Conservation (phyloP, 345 rosid species). For the Capsella bursapastoris region DNA sequence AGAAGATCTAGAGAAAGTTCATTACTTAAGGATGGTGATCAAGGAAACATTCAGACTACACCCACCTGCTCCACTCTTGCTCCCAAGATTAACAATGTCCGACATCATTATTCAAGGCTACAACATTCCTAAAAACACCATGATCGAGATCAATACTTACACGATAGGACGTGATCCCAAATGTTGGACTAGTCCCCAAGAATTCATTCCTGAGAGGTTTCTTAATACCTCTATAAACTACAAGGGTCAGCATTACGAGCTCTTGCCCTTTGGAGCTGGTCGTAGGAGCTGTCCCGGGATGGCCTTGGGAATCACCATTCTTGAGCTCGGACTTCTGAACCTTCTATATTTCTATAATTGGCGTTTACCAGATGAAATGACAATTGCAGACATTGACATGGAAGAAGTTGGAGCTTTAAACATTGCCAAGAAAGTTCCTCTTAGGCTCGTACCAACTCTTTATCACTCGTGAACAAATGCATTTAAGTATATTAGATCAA, state of each 20-base stretch:
- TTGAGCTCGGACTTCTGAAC: slow-evolving; percentile 35
- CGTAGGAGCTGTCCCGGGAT: slow-evolving; percentile 44
- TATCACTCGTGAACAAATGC: slow-evolving; percentile 15
- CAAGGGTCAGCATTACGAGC: slow-evolving; percentile 54
- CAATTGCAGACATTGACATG: slow-evolving; percentile 22
- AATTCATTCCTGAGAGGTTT: slow-evolving; percentile 56
- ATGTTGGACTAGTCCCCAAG: slow-evolving; percentile 48
- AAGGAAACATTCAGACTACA: slow-evolving; percentile 40
- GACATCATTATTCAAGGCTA: slow-evolving; percentile 34
- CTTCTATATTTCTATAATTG: slow-evolving; percentile 40
- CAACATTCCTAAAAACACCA: slow-evolving; percentile 30
- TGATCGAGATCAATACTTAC: slow-evolving; percentile 49
- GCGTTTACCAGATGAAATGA: slow-evolving; percentile 30
- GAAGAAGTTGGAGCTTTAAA: slow-evolving; percentile 21
- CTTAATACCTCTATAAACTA: slow-evolving; percentile 34
- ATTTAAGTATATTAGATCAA: neutral
- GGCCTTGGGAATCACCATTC: slow-evolving; percentile 25
- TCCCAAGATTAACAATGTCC: slow-evolving; percentile 34
- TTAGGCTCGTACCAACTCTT: slow-evolving; percentile 18
- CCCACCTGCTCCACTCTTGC: slow-evolving; percentile 33
- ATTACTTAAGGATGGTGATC: slow-evolving; percentile 28
- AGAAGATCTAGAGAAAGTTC: slow-evolving; percentile 30
- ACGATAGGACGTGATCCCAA: slow-evolving; percentile 55
- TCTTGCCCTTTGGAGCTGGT: slow-evolving; percentile 55
- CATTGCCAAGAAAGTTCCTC: slow-evolving; percentile 30